A percentile compares a stretch with the other conserved stretches of the same genome.
Evolutionary conservation across 345 rosid genomes (phyloP).

Genomic region (Aquilaria yunnanensis): DNA sequence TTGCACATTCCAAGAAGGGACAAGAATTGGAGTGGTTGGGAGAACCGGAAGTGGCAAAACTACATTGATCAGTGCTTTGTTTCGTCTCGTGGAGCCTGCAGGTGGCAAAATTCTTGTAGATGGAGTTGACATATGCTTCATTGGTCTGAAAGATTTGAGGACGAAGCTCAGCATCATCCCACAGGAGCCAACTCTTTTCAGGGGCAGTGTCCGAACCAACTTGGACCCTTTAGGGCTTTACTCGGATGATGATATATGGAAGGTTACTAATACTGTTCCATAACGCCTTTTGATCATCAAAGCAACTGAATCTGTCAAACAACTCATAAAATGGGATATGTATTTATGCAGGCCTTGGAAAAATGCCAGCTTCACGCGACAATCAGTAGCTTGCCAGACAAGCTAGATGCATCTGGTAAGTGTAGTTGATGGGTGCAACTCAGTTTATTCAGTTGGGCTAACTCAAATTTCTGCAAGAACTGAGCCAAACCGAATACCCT

Average conservation of each 20-base stretch:
- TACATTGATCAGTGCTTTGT: constrained; percentile 78
- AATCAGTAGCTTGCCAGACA: constrained; percentile 45
- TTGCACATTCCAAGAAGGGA: constrained; percentile 68
- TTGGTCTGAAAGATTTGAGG: constrained; percentile 83
- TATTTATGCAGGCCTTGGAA: constrained; percentile 42
- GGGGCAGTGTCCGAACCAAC: constrained; percentile 76
- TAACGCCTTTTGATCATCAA: neutral
- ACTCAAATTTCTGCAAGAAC: neutral
- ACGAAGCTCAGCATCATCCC: constrained; percentile 94
- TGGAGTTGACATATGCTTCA: constrained; percentile 62
- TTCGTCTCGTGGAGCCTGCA: constrained; percentile 79
- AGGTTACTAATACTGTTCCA: constrained; percentile 24
- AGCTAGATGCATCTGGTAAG: constrained; percentile 62
- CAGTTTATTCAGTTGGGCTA: neutral
- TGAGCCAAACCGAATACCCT: too few species aligned
- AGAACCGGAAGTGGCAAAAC: constrained; percentile 94
- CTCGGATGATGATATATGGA: constrained; percentile 75
- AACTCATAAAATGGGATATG: neutral
- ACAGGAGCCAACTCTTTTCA: constrained; percentile 88
- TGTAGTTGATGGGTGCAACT: neutral
- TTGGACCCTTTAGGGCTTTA: constrained; percentile 78
- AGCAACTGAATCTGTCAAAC: too few species aligned
- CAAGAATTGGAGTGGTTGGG: constrained; percentile 81
- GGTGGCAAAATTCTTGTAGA: constrained; percentile 66
- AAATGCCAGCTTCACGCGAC: constrained; percentile 76